These are phyloP conservation scores for Aspergillus unguis DNA, from an alignment of 2,329 filamentous ascomycete genomes.

Conservation along the genomic window DNA sequence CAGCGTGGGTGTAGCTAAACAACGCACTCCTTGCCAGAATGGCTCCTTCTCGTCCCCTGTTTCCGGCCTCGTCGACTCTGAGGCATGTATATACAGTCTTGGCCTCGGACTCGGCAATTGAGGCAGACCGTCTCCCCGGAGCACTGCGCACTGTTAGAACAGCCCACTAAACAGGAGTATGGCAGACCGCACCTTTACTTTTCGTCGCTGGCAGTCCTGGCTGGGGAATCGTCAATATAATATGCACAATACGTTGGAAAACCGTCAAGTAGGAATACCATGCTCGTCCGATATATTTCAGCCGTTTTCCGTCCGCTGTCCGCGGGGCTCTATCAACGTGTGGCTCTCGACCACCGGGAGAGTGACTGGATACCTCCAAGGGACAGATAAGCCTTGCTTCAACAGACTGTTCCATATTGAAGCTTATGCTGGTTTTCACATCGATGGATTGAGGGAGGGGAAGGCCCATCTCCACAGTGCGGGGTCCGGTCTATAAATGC, in stretches of 20 bases:
- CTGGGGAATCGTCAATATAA: not conserved
- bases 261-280: not conserved
- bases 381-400: not conserved
- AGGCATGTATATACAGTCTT: not conserved
- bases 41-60: not conserved
- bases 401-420: not conserved
- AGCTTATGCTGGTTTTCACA: not conserved
- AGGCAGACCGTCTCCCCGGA: not conserved
- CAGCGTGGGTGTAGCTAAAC: not conserved
- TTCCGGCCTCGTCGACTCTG: not conserved
- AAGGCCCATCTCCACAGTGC: not conserved
- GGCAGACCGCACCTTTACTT: not conserved
- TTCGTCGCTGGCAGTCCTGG: not conserved
- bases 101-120: not conserved
- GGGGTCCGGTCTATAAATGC: not conserved
- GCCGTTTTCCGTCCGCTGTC: not conserved
- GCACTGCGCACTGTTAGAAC: not conserved
- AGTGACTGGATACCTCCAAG: not conserved
- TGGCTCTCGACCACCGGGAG: not conserved
- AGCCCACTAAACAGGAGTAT: not conserved
- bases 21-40: not conserved
- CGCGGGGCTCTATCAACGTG: not conserved
- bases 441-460: not conserved
- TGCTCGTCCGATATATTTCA: not conserved
- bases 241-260: not conserved